Evolutionary conservation across 164 flowering plant species (phyloP).

Genomic region (Piper betle): DNA sequence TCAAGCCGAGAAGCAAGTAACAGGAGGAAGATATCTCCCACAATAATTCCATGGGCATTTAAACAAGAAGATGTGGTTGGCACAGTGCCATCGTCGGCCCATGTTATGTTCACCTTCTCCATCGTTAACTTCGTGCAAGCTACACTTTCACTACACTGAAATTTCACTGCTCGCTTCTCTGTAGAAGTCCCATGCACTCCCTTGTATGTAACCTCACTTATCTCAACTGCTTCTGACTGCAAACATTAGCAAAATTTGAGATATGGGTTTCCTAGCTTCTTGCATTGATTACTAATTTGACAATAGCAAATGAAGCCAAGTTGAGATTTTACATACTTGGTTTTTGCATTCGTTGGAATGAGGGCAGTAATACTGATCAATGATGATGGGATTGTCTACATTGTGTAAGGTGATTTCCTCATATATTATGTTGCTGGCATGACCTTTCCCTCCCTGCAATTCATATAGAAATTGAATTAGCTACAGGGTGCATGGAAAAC

Average conservation of each 20-base stretch:
- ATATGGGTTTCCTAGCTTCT: too few species aligned
- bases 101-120: neutral
- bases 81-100: neutral
- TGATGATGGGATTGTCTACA: neutral
- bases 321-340: neutral
- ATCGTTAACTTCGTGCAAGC: neutral
- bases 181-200: neutral
- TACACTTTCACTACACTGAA: neutral
- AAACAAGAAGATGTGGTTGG: neutral
- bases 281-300: too few species aligned
- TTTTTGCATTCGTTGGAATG: neutral
- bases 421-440: neutral
- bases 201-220: neutral
- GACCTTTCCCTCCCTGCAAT: neutral
- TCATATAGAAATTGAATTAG: neutral
- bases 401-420: neutral
- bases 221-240: neutral
- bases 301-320: neutral
- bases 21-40: neutral
- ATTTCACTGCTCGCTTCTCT: neutral
- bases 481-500: neutral
- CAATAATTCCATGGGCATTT: neutral
- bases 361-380: neutral
- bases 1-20: too few species aligned
- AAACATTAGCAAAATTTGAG: neutral